Base-by-base conservation (phyloP, 306 rosid species). In the Glycine tomentella region DNA sequence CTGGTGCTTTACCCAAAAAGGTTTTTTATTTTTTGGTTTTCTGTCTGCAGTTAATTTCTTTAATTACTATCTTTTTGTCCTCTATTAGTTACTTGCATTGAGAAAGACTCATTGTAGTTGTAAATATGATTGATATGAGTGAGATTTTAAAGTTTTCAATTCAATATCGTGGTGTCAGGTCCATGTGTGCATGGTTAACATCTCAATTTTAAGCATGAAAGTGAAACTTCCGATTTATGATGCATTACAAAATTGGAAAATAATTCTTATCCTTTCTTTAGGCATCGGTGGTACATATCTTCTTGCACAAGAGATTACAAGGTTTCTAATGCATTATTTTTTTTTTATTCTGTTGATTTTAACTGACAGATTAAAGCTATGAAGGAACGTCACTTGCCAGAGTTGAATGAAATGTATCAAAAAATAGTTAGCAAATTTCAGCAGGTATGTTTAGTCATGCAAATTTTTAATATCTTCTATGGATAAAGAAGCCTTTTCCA, bases 361-460 rank as follows among this genome's bases (percentile, higher is more conserved):
- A 48, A 76, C 58, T 64, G 82, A 71, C 89, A 93, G 99, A 91
- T 95, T 74, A 87, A 89, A 86, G 55, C 20, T 59, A 84, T 93
- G 98, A 93, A 87, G 89, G 97, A 93, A 50, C 63, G 31, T 78
- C 89, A 95, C 90, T 86, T 80, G 61, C 84, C 89, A 7, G 98
- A 93, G 81, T 77, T 95, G 69, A 85, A 8, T 72, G 98, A 95
- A 34, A 87, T 95, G 97, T 84, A 85, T 86, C 90, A 86, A 78
- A 93, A 88, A 87, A 86, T 95, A 80, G 83, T 86, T 69, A 8
- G 84, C 31, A 95, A 87, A 87, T 80, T 95, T 80, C 88, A 86
- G 70, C 97, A 86, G 97, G 99, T 91, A 87, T 80, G 89, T 59
- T 68, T 25, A 20, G 44, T 70, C 81, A 17, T 33, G 53, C 46